Conservation (phyloP, 345 rosid species). For the Brassica cretica region DNA sequence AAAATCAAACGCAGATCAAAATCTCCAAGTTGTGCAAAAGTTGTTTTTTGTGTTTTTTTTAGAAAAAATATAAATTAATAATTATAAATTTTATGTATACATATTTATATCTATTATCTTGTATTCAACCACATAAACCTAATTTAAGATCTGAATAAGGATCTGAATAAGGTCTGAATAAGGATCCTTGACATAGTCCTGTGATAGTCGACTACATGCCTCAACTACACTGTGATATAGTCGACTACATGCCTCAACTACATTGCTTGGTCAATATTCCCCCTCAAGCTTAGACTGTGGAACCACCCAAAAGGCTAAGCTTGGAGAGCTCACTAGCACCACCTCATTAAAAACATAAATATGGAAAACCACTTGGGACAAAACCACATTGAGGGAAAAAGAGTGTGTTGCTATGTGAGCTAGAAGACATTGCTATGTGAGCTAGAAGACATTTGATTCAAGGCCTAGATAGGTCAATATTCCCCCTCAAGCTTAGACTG, state of each 20-base stretch:
- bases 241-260: not conserved
- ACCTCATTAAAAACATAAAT: not conserved
- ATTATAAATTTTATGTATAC: too few relatives aligned
- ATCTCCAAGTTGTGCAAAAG: not conserved
- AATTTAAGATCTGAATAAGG: constrained; percentile 1
- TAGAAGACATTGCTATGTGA: too few relatives aligned
- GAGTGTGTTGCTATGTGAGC: not conserved
- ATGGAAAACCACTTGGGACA: not conserved
- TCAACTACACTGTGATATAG: not conserved
- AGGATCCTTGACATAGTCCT: not conserved
- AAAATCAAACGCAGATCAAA: not conserved
- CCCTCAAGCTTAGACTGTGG: too few relatives aligned
- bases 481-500: too few relatives aligned
- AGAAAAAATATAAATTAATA: not conserved
- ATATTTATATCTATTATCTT: too few relatives aligned
- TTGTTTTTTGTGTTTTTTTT: not conserved
- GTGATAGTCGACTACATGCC: not conserved
- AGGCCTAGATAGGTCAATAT: not conserved
- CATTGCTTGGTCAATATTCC: not conserved
- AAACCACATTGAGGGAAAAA: not conserved
- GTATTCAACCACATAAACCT: not conserved
- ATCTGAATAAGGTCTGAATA: not conserved
- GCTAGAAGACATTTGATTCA: too few relatives aligned
- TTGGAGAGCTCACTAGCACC: too few relatives aligned
- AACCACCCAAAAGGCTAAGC: too few relatives aligned